A percentile compares a stretch with the other conserved stretches of the same genome.
Conservation (phyloP, 441 rosid species). For the Erodium texanum region DNA sequence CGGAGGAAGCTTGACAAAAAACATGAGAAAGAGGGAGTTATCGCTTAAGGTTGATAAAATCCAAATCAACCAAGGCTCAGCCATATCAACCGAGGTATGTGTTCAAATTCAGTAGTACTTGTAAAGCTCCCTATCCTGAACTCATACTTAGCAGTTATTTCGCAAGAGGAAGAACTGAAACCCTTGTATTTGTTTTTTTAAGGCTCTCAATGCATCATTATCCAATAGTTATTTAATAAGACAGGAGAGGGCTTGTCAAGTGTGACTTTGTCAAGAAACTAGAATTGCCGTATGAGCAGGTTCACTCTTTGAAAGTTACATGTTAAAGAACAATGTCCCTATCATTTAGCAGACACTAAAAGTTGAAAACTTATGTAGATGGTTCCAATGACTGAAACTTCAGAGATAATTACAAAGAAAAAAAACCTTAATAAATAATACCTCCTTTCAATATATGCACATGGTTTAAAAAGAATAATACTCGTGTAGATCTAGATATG, state of each 20-base stretch:
- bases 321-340: neutral
- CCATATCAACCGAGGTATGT: too few species aligned
- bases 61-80: too few species aligned
- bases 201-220: neutral
- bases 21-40: too few species aligned
- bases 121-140: neutral
- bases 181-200: neutral
- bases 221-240: neutral
- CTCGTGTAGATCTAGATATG: neutral
- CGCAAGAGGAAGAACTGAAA: neutral
- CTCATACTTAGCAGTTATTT: neutral
- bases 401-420: constrained; percentile 1
- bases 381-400: neutral
- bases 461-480: neutral
- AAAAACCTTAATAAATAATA: neutral
- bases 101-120: neutral
- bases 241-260: neutral
- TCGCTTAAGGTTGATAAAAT: too few species aligned
- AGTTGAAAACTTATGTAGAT: neutral
- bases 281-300: neutral
- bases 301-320: neutral
- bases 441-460: neutral
- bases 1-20: too few species aligned
- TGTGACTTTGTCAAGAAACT: neutral
- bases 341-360: neutral